These are phyloP conservation scores for Bonnemaisonia californica DNA, from an alignment of 31 red algal genomes.

Conservation along the genomic window DNA sequence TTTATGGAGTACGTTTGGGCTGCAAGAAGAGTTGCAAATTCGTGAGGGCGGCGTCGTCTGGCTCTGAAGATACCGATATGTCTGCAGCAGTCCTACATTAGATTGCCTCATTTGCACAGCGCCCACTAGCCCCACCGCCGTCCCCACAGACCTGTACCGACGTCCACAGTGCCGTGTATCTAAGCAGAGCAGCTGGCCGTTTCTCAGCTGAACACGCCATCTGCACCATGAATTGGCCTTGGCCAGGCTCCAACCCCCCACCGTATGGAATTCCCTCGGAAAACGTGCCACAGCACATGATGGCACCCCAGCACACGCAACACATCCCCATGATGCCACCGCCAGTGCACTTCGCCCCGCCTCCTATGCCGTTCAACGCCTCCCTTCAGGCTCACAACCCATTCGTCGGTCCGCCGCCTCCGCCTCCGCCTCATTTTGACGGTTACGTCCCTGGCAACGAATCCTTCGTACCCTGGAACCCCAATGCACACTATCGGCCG, in stretches of 20 bases:
- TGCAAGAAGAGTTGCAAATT: too few relatives aligned
- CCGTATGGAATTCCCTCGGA: background rate
- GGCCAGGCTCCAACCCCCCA: background rate
- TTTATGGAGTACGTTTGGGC: too few relatives aligned
- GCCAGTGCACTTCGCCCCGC: background rate
- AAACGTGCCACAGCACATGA: background rate
- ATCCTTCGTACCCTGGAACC: background rate
- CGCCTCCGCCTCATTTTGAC: background rate
- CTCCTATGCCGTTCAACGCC: slow-evolving; percentile 2
- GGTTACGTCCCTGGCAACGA: background rate
- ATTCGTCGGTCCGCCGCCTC: background rate
- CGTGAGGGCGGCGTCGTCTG: too few relatives aligned
- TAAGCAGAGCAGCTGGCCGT: too few relatives aligned
- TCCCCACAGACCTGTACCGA: too few relatives aligned
- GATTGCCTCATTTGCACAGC: too few relatives aligned
- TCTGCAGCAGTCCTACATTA: too few relatives aligned
- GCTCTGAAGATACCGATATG: too few relatives aligned
- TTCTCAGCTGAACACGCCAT: background rate
- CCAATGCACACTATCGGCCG: background rate
- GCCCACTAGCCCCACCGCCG: too few relatives aligned
- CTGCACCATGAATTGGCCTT: slow-evolving; percentile 5
- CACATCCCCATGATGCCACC: slow-evolving; percentile 2
- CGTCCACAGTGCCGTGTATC: too few relatives aligned
- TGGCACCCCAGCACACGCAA: background rate
- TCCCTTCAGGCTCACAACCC: background rate